Evolutionary conservation across 441 rosid genomes (phyloP).

Genomic region (Mallotus japonicus): DNA sequence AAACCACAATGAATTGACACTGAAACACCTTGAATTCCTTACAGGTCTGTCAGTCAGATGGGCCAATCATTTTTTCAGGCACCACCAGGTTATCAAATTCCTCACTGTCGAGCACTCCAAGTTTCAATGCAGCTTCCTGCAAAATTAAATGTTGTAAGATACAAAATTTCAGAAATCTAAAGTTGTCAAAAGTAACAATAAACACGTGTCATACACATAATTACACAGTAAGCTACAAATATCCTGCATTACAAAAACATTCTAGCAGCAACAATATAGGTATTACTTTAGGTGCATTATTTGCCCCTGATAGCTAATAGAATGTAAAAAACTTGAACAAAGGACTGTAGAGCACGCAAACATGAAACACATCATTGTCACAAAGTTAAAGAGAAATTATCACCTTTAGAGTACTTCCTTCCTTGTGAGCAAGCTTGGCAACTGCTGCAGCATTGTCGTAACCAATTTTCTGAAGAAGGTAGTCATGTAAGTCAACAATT

Average conservation of each 20-base stretch:
- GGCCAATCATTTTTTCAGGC: slow-evolving; percentile 96
- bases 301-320: background rate
- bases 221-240: background rate
- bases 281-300: background rate
- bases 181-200: background rate
- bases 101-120: slow-evolving; percentile 67
- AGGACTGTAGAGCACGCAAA: background rate
- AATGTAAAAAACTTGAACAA: background rate
- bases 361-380: background rate
- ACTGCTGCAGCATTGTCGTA: slow-evolving; percentile 98
- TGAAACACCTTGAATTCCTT: slow-evolving; percentile 7
- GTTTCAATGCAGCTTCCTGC: slow-evolving; percentile 80
- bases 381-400: slow-evolving; percentile 22
- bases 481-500: slow-evolving; percentile 8
- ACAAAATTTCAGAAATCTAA: background rate
- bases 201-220: background rate
- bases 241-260: background rate
- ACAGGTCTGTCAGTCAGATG: slow-evolving; percentile 49
- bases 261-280: background rate
- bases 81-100: slow-evolving; percentile 91
- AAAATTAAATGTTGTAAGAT: slow-evolving; percentile 2
- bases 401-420: slow-evolving; percentile 88
- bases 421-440: slow-evolving; percentile 97
- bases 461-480: slow-evolving; percentile 73
- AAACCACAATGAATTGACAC: background rate